Evolutionary conservation across 345 rosid species (phyloP).

Genomic region (Pistacia vera): DNA sequence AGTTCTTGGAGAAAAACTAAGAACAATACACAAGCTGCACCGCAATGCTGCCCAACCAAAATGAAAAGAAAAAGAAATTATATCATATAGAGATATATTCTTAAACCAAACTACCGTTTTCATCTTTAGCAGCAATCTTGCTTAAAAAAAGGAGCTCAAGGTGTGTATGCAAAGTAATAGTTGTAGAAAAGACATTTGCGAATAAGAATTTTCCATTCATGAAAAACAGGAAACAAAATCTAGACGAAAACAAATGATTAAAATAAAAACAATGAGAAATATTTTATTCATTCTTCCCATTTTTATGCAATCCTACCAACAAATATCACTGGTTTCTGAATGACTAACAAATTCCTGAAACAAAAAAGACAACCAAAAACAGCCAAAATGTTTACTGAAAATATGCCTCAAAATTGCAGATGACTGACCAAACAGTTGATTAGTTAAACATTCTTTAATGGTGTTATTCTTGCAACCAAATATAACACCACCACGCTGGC

Average conservation of each 20-base stretch:
- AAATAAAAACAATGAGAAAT: neutral
- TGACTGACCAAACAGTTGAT: conserved; percentile 63
- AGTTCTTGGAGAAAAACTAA: conserved; percentile 9
- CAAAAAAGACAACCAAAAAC: too few species aligned
- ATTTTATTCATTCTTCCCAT: neutral
- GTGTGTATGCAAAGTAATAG: neutral
- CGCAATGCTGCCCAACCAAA: conserved; percentile 12
- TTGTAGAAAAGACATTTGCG: neutral
- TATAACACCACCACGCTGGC: conserved; percentile 65
- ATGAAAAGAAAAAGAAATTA: neutral
- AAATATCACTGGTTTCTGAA: neutral
- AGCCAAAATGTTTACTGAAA: neutral
- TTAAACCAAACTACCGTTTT: neutral
- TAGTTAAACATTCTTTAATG: conserved; percentile 57
- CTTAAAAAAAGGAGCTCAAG: neutral
- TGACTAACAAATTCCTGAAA: neutral
- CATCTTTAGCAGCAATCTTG: neutral
- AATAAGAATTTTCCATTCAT: neutral
- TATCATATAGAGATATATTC: neutral
- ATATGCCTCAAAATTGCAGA: conserved; percentile 8
- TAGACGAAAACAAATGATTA: neutral
- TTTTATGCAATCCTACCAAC: neutral
- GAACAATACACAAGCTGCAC: conserved; percentile 11
- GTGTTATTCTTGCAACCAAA: conserved; percentile 70
- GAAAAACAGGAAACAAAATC: neutral